Evolutionary conservation across 768 basidiomycete genomes (phyloP).

Genomic region (Boletus vinaceobasis): DNA sequence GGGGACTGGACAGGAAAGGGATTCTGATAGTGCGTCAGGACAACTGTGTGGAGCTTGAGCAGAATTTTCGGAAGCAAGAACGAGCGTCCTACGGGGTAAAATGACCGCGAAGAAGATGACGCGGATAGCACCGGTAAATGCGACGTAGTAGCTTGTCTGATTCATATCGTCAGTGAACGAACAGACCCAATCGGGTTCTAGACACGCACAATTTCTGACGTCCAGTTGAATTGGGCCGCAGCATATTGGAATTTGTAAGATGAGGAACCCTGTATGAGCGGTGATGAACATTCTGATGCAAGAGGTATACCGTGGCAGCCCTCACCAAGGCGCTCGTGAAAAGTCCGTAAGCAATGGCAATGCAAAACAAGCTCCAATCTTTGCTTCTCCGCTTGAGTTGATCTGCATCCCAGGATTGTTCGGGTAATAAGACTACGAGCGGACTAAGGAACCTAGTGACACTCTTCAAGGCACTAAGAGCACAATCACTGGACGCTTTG

Average conservation of each 20-base stretch:
- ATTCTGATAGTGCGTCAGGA: slow-evolving; percentile 50
- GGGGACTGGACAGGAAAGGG: slow-evolving; percentile 30
- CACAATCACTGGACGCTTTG: neutral
- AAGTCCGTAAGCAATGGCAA: slow-evolving; percentile 53
- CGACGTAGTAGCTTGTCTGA: slow-evolving; percentile 75
- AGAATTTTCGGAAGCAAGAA: neutral
- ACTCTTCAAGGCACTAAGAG: slow-evolving; percentile 32
- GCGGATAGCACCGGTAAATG: slow-evolving; percentile 48
- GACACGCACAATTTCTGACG: slow-evolving; percentile 52
- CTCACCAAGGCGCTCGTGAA: slow-evolving; percentile 46
- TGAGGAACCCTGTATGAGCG: slow-evolving; percentile 46
- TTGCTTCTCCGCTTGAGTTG: slow-evolving; percentile 39
- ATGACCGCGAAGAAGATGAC: slow-evolving; percentile 54
- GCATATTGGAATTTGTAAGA: slow-evolving; percentile 65
- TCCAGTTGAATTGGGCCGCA: slow-evolving; percentile 60
- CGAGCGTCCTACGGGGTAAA: slow-evolving; percentile 53
- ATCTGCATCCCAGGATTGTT: slow-evolving; percentile 28
- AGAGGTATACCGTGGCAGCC: neutral
- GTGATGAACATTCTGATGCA: neutral
- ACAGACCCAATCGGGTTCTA: neutral
- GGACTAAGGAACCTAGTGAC: slow-evolving; percentile 68
- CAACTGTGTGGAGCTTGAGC: slow-evolving; percentile 35
- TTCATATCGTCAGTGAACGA: neutral
- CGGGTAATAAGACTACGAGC: slow-evolving; percentile 61
- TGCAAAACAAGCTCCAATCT: slow-evolving; percentile 64